Conservation (phyloP, 306 rosid genomes). For the Prunus davidiana region DNA sequence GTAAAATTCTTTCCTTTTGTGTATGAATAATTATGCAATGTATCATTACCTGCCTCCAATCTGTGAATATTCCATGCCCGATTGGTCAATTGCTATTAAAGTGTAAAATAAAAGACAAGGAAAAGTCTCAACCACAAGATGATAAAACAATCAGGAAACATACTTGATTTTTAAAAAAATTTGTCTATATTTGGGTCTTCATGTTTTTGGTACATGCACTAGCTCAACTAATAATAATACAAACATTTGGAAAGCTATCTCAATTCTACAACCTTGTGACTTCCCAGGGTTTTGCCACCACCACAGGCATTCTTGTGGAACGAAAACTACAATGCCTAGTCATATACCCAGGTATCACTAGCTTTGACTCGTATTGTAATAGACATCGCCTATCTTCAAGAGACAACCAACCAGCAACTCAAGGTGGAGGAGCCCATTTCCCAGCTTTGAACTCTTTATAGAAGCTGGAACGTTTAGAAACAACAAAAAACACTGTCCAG, state of each 20-base stretch:
- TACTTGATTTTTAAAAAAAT: too few relatives aligned
- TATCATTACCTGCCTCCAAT: neutral
- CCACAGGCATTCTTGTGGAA: too few relatives aligned
- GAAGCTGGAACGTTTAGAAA: slow-evolving; percentile 72
- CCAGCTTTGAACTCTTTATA: slow-evolving; percentile 79
- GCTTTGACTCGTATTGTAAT: neutral
- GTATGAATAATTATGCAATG: too few relatives aligned
- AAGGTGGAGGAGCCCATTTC: slow-evolving; percentile 63
- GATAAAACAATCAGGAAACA: too few relatives aligned
- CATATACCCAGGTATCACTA: neutral
- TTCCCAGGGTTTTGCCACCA: too few relatives aligned
- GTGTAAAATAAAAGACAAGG: neutral
- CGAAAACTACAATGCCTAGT: too few relatives aligned
- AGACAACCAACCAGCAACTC: neutral
- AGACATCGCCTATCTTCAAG: neutral
- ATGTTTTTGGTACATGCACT: neutral
- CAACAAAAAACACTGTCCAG: slow-evolving; percentile 77
- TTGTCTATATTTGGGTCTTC: neutral
- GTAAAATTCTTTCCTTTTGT: too few relatives aligned
- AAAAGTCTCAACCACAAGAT: neutral
- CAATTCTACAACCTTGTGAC: neutral
- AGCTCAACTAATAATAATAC: neutral
- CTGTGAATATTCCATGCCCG: neutral
- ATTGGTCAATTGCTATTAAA: neutral
- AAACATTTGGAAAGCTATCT: neutral